phyloP scores from a whole-genome alignment of 192 early-diverging fungal genomes.

The Backusella tuberculispora region DNA sequence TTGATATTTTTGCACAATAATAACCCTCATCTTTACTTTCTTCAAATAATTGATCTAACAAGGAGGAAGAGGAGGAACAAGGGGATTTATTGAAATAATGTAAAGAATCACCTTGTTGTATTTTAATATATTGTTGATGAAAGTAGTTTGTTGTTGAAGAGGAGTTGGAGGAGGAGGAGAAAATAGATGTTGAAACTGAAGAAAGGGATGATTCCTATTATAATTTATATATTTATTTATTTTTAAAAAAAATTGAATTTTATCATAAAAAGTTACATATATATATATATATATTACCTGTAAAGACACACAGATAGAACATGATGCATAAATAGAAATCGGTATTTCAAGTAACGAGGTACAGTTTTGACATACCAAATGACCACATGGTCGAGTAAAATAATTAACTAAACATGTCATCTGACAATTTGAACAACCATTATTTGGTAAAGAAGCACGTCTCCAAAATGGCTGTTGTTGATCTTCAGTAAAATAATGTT shows the following conservation, averaged over 20 bases:
- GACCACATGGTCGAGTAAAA: conserved; percentile 2
- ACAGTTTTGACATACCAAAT: conserved; percentile 13
- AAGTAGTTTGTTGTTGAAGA: too few relatives aligned
- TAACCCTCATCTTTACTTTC: neutral
- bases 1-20: conserved; percentile 21
- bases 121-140: neutral
- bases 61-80: neutral
- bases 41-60: neutral
- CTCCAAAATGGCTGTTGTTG: conserved; percentile 19
- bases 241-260: too few relatives aligned
- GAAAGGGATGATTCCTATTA: neutral
- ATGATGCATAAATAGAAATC: conserved; percentile 9
- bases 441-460: conserved; percentile 10
- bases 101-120: conserved; percentile 2
- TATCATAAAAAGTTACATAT: neutral
- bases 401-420: neutral
- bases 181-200: neutral
- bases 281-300: conserved; percentile 15
- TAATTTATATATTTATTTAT: too few relatives aligned
- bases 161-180: too few relatives aligned
- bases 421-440: neutral
- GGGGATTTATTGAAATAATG: neutral
- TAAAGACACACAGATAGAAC: conserved; percentile 16
- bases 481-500: neutral
- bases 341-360: neutral